Evolutionary conservation across 2,329 filamentous ascomycete species (phyloP).

Genomic region (Penicillium sclerotiorum): DNA sequence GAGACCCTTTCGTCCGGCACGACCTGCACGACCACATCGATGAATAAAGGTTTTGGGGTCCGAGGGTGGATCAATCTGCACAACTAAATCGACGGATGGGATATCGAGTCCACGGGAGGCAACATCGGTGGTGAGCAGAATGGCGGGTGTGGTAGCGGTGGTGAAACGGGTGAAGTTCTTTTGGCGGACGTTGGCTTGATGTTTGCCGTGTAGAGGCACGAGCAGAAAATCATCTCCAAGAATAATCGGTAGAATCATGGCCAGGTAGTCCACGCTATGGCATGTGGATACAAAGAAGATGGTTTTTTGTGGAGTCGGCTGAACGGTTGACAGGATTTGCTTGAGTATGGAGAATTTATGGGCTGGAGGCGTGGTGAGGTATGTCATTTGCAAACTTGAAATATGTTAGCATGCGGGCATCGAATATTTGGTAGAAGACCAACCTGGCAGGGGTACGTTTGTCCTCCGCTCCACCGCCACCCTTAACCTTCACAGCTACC

Average conservation of each 20-base stretch:
- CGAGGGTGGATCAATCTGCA: constrained; percentile 82
- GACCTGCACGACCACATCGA: constrained; percentile 64
- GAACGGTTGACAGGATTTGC: constrained; percentile 68
- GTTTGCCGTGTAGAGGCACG: constrained; percentile 87
- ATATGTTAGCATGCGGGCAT: constrained; percentile 17
- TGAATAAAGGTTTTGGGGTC: constrained; percentile 84
- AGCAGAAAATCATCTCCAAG: constrained; percentile 70
- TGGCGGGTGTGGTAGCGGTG: constrained; percentile 70
- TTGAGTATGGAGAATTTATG: constrained; percentile 78
- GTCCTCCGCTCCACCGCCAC: constrained; percentile 72
- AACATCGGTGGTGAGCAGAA: constrained; percentile 90
- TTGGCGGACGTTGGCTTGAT: constrained; percentile 81
- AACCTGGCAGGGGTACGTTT: constrained; percentile 80
- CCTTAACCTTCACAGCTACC: constrained; percentile 89
- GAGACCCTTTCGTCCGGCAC: constrained; percentile 71
- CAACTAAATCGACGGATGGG: constrained; percentile 84
- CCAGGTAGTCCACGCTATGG: constrained; percentile 92
- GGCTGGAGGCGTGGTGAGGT: constrained; percentile 72
- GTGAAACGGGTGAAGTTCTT: constrained; percentile 85
- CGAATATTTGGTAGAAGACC: constrained; percentile 3
- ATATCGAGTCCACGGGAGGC: constrained; percentile 90
- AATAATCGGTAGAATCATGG: constrained; percentile 73
- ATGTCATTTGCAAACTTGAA: constrained; percentile 79
- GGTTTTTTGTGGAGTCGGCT: constrained; percentile 76
- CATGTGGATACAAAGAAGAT: constrained; percentile 95